Evolutionary conservation across 2,329 filamentous ascomycete species (phyloP), one percentile per base, ranked within the genome.

Genomic region (Hawksworthiomyces lignivorus): DNA sequence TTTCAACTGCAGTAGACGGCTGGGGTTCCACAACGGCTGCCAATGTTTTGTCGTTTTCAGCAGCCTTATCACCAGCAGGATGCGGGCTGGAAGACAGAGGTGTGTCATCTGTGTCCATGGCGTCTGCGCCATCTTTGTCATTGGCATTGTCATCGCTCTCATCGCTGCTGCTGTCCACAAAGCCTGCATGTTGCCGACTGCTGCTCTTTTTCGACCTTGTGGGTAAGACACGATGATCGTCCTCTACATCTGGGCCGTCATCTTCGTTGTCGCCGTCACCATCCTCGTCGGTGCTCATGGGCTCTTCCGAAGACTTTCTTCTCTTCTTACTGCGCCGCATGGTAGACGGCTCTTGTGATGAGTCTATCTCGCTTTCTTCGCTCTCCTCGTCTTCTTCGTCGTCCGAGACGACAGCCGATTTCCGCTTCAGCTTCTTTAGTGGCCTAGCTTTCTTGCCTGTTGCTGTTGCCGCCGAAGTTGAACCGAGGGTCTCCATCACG

Each of bases 1-100:
- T 44, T 14, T 48, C 45, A 4, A 44, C 40, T n/a, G n/a, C n/a
- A n/a, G n/a, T n/a, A n/a, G n/a, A n/a, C n/a, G n/a, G n/a, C n/a
- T n/a, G n/a, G n/a, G n/a, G n/a, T n/a, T n/a, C n/a, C n/a, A n/a
- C n/a, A n/a, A n/a, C n/a, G n/a, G n/a, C n/a, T n/a, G n/a, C n/a
- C n/a, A n/a, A n/a, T n/a, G n/a, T n/a, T n/a, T n/a, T n/a, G n/a
- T n/a, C n/a, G n/a, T n/a, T n/a, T n/a, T n/a, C n/a, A n/a, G n/a
- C n/a, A n/a, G n/a, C n/a, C 29, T 43, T 39, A 43, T 17, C 42
- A 10, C 18, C 14, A 12, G 12, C n/a, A 24, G 19, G 50, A 53
- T 54, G 58, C 6, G 63, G 63, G 42, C 60, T 65, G 4, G 64
- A 64, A 21, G 65, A 67, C 36, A 62, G 45, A 9, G 64, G 62